Base-by-base conservation (phyloP, 441 rosid genomes). In the Pelargonium citronellum region DNA sequence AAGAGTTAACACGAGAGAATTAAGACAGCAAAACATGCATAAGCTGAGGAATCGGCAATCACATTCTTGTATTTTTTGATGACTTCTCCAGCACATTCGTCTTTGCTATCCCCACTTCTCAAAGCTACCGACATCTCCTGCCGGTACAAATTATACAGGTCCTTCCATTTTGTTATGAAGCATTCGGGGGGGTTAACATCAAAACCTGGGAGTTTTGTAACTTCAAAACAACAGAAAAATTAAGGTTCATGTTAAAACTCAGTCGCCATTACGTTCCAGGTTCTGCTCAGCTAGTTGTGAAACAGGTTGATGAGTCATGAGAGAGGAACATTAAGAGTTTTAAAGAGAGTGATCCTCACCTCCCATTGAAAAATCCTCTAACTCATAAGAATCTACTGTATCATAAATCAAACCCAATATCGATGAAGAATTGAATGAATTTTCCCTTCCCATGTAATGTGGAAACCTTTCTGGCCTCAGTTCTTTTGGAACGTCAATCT, bases 391-490 rank as follows among this genome's bases (percentile, higher is more conserved):
- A 66, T 39, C 69, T 10, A 87, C 91, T 20, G 7, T 64, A 73
- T 91, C 89, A 70, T 76, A 89, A 20, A 91, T 89, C 39, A 46
- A n/a, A 71, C 97, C 97, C 76, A 89, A 74, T 66, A 95, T 72
- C 1, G 96, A 91, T 10, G 77, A 76, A 17, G 99, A 94, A 4
- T 20, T 76, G 77, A 77, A 90, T 19, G 79, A 80, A 12, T 0
- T 9, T 8, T 72, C 67, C 69, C 70, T 81, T 72, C 74, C 89
- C 96, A 95, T 86, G 77, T 85, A 76, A 70, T 85, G 90, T 0
- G 99, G 99, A 58, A 76, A 89, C 7, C 9, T 39, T 2, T 80
- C 77, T 5, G 84, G 77, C 79, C 51, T 77, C 78, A 95, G 63
- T 0, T 71, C 71, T 4, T 60, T 16, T 0, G 96, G 91, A 62